These are phyloP conservation scores for Brettanomyces custersianus DNA, from an alignment of 805 yeast genomes.

Conservation along the genomic window DNA sequence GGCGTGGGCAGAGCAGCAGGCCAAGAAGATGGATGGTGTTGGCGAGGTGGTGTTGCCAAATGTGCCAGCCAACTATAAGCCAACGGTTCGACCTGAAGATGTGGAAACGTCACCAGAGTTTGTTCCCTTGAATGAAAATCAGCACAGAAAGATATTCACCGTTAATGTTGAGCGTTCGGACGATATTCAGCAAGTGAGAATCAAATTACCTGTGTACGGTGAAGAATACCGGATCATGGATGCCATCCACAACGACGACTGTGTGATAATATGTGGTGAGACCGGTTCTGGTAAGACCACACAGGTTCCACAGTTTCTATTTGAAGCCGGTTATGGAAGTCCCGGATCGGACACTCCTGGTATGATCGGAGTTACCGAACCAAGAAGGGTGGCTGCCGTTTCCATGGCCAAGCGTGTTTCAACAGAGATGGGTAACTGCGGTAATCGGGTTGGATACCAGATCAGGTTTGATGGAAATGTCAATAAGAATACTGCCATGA, in stretches of 20 bases:
- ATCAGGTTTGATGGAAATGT: constrained; percentile 71
- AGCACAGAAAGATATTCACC: constrained; percentile 51
- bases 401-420: constrained; percentile 82
- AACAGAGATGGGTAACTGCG: constrained; percentile 66
- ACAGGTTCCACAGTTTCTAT: constrained; percentile 92
- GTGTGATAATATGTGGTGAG: constrained; percentile 89
- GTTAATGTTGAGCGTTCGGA: constrained; percentile 60
- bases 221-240: constrained; percentile 95
- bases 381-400: constrained; percentile 89
- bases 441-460: constrained; percentile 66
- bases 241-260: constrained; percentile 86
- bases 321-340: constrained; percentile 84
- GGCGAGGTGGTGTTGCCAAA: constrained; percentile 39
- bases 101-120: constrained; percentile 52
- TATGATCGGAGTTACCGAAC: constrained; percentile 94
- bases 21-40: constrained; percentile 55
- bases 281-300: constrained; percentile 99
- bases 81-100: constrained; percentile 61
- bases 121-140: constrained; percentile 46
- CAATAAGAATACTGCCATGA: constrained; percentile 57
- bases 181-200: constrained; percentile 58
- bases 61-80: constrained; percentile 46
- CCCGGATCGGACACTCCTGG: constrained; percentile 63
- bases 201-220: constrained; percentile 76
- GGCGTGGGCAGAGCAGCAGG: constrained; percentile 79